Conservation (phyloP, 1,139 yeast species). For the Suhomyces terraborum region DNA sequence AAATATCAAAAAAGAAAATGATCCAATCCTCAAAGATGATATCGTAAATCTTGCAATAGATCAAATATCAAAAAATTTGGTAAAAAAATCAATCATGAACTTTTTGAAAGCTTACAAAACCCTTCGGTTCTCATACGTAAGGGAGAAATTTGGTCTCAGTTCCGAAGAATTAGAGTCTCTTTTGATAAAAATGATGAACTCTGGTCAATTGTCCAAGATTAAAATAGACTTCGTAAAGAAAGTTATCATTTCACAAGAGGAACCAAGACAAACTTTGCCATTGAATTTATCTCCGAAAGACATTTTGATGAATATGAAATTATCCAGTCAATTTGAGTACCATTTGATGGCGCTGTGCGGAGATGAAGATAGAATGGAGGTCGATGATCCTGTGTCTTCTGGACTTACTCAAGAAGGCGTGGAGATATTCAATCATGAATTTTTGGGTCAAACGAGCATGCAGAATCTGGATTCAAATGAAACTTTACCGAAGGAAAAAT, state of each 20-base stretch:
- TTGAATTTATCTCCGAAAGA: conserved; percentile 25
- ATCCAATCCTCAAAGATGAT: conserved; percentile 32
- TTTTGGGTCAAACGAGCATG: background rate
- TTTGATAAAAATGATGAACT: conserved; percentile 42
- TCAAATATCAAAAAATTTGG: conserved; percentile 34
- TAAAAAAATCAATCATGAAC: conserved; percentile 32
- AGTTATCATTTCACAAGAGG: conserved; percentile 22
- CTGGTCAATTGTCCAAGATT: conserved; percentile 45
- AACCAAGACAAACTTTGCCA: conserved; percentile 17
- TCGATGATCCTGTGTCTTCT: conserved; percentile 1
- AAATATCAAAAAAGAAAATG: conserved; percentile 21
- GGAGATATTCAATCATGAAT: background rate
- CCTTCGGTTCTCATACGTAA: conserved; percentile 31
- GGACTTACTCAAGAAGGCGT: background rate
- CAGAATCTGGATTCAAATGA: conserved; percentile 1
- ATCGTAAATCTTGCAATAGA: conserved; percentile 32
- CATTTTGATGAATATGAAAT: conserved; percentile 29
- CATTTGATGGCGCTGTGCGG: background rate
- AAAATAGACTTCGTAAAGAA: conserved; percentile 48
- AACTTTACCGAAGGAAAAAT: background rate
- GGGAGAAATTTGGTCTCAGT: conserved; percentile 23
- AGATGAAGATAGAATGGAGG: conserved; percentile 8
- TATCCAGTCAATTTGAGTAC: conserved; percentile 3
- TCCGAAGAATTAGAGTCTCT: conserved; percentile 39
- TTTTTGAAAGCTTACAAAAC: conserved; percentile 33